Base-by-base conservation (phyloP, 768 basidiomycete genomes). In the Suillus brevipes region DNA sequence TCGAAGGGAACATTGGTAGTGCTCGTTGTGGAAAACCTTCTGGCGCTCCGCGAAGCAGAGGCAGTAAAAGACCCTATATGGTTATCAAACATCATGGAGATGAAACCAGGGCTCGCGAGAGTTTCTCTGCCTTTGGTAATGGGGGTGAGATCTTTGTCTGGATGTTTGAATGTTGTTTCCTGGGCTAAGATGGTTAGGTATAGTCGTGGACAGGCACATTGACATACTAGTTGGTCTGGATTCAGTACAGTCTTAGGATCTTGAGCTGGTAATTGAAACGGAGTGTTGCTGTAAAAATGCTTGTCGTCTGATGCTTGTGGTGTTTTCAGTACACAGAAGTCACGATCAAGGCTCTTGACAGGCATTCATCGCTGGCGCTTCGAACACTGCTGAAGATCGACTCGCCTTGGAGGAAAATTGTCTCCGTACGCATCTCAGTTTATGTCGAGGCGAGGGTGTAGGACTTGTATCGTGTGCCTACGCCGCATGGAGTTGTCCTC, bases 11-110 rank as follows among this genome's bases (percentile, higher is more conserved):
- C 43, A 37, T 40, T 43, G 43, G 47, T 18, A 28, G 12, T 20
- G 34, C 50, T 68, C 66, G 66, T 68, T 65, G 66, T 64, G 20
- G 37, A 57, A 42, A 43, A 31, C 49, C 66, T 62, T 28, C 58
- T 49, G 47, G 60, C 63, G 31, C 61, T 57, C 28, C 63, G 37
- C 42, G 61, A 64, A 49, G 28, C 61, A 12, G 64, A 66, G 12
- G n/a, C 13, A 62, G 64, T 62, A 16, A 69, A 18, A n/a, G n/a
- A n/a, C n/a, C n/a, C n/a, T n/a, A n/a, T n/a, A n/a, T n/a, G n/a
- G n/a, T n/a, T n/a, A n/a, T n/a, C n/a, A n/a, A n/a, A n/a, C n/a
- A n/a, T n/a, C n/a, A n/a, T n/a, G n/a, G n/a, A n/a, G n/a, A n/a
- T n/a, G n/a, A n/a, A n/a, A n/a, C n/a, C n/a, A n/a, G n/a, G n/a